These are phyloP conservation scores for Eucalyptus victrix DNA, from an alignment of 345 rosid species.

Conservation along the genomic window DNA sequence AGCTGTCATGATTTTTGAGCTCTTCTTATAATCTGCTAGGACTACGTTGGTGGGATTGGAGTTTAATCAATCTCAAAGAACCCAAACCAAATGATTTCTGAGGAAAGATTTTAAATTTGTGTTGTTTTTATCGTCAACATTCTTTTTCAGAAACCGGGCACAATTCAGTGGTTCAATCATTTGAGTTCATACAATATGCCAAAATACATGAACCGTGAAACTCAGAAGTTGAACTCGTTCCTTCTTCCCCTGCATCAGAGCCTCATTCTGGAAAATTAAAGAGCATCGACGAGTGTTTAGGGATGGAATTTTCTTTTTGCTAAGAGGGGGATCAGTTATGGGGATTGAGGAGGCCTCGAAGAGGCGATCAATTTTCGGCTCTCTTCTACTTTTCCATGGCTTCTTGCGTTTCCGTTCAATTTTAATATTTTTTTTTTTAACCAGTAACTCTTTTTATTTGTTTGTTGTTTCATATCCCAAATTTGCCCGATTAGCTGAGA, in stretches of 20 bases:
- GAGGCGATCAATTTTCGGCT: slow-evolving; percentile 61
- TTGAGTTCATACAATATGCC: neutral
- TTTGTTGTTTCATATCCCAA: too few species aligned
- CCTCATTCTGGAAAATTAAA: neutral
- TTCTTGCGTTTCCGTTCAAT: too few species aligned
- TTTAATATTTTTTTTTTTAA: too few species aligned
- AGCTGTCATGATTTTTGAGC: neutral
- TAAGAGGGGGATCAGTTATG: slow-evolving; percentile 43
- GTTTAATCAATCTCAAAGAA: neutral
- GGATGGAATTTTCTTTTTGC: neutral
- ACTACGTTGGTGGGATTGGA: neutral
- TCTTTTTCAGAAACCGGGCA: neutral
- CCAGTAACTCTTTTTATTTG: too few species aligned
- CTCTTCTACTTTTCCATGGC: too few species aligned
- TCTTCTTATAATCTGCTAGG: neutral
- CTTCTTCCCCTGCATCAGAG: neutral
- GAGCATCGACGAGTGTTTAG: neutral
- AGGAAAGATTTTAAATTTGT: neutral
- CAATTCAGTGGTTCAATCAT: neutral
- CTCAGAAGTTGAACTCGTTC: neutral
- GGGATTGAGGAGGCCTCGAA: slow-evolving; percentile 50
- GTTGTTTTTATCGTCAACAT: neutral
- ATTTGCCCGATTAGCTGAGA: too few species aligned
- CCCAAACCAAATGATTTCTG: neutral
- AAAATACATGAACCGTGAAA: neutral